Percentiles rank a stretch among this genome's conserved stretches.
phyloP scores from a whole-genome alignment of 192 early-diverging fungal species.

The Haplosporangium gracile region DNA sequence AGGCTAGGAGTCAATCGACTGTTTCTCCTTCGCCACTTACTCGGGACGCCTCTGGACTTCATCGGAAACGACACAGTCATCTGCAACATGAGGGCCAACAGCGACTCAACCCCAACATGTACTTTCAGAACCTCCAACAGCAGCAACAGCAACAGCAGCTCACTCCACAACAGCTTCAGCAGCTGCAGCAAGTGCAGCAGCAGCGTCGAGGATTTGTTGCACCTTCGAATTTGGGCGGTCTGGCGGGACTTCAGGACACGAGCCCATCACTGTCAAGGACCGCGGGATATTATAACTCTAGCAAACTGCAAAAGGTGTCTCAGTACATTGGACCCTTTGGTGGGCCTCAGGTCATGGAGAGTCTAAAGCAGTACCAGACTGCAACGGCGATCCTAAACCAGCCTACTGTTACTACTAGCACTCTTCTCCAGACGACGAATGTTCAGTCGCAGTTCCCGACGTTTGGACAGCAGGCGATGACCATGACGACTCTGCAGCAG shows the following conservation, averaged over 20 bases:
- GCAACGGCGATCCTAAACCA: slow-evolving; percentile 46
- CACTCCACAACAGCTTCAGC: slow-evolving; percentile 10
- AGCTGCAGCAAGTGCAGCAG: slow-evolving; percentile 19
- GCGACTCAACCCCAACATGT: slow-evolving; percentile 13
- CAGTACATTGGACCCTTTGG: slow-evolving; percentile 53
- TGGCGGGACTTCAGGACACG: slow-evolving; percentile 12
- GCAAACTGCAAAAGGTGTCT: slow-evolving; percentile 55
- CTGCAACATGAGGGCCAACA: slow-evolving; percentile 46
- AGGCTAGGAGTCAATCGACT: slow-evolving; percentile 33
- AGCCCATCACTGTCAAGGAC: not conserved
- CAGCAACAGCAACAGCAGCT: not conserved
- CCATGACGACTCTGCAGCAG: slow-evolving; percentile 29
- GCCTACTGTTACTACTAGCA: slow-evolving; percentile 12
- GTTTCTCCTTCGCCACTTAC: slow-evolving; percentile 22
- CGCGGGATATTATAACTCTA: slow-evolving; percentile 32
- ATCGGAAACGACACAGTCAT: slow-evolving; percentile 45
- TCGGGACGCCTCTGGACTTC: slow-evolving; percentile 13
- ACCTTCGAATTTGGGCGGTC: slow-evolving; percentile 2
- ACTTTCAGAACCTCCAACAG: slow-evolving; percentile 19
- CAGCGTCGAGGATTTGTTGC: slow-evolving; percentile 21
- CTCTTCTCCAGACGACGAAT: slow-evolving; percentile 6
- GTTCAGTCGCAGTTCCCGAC: slow-evolving; percentile 20
- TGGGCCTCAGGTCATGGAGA: slow-evolving; percentile 54
- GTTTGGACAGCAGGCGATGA: slow-evolving; percentile 36
- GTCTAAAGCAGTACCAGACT: slow-evolving; percentile 52